phyloP scores from a whole-genome alignment of 116 monocot species.

The Cymodocea nodosa region DNA sequence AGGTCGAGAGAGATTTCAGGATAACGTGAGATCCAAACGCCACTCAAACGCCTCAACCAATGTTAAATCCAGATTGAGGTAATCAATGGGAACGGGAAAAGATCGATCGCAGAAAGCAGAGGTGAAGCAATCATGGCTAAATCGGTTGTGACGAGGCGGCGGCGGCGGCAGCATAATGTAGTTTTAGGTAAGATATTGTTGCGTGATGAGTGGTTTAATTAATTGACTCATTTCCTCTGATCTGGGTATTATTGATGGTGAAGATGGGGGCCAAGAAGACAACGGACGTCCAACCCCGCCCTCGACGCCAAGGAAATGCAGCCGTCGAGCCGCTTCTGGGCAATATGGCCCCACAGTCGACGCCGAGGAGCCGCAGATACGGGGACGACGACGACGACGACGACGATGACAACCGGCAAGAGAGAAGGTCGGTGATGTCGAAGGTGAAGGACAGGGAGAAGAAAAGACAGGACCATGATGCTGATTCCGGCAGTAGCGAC shows the following conservation, averaged over 20 bases:
- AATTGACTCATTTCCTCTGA: background rate
- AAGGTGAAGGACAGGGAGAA: constrained; percentile 54
- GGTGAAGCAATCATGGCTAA: background rate
- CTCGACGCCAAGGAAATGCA: background rate
- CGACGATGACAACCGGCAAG: constrained; percentile 16
- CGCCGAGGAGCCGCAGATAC: background rate
- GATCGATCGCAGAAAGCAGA: no score
- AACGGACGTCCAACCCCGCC: background rate
- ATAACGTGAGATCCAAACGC: constrained; percentile 1
- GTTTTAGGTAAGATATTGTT: no score
- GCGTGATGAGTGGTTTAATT: no score
- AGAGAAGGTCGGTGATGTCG: constrained; percentile 35
- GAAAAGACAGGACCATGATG: constrained; percentile 28
- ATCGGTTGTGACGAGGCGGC: background rate
- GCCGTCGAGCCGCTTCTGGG: no score
- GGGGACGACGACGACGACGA: constrained; percentile 17
- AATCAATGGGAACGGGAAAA: no score
- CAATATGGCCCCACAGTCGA: no score
- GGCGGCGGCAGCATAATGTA: background rate
- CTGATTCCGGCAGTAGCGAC: background rate
- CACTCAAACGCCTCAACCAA: background rate
- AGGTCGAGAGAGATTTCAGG: background rate
- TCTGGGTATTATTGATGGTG: background rate
- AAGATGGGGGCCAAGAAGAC: constrained; percentile 2
- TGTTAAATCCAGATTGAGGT: background rate